phyloP scores from a whole-genome alignment of 345 rosid genomes.

The Citrus maxima region DNA sequence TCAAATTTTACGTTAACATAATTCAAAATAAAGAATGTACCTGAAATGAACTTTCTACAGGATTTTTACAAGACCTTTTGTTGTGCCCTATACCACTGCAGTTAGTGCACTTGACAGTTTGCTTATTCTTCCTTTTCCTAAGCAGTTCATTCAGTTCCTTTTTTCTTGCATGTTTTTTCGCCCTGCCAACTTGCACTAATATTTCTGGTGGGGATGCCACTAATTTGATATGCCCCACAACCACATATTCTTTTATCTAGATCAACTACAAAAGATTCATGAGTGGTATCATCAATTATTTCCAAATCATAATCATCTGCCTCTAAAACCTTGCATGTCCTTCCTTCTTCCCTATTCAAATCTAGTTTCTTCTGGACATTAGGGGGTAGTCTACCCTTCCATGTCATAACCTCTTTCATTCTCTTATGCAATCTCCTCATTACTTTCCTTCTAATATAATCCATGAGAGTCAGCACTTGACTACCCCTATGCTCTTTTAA shows the following conservation, averaged over 20 bases:
- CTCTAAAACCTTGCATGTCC: background rate
- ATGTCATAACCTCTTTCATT: background rate
- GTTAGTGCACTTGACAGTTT: no score
- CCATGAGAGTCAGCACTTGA: background rate
- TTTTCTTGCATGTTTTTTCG: no score
- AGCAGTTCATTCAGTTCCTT: no score
- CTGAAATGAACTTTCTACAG: no score
- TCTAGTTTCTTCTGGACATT: background rate
- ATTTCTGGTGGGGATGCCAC: background rate
- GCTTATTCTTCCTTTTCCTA: no score
- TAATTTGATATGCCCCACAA: background rate
- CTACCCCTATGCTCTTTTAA: background rate
- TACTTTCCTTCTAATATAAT: background rate
- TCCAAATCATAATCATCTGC: background rate
- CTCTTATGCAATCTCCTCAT: background rate
- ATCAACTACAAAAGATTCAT: background rate
- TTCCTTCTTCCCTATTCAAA: background rate
- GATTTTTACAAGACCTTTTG: no score
- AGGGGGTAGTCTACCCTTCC: background rate
- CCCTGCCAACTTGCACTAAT: no score
- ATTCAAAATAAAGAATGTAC: no score
- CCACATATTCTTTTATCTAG: background rate
- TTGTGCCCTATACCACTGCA: no score
- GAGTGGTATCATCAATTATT: background rate
- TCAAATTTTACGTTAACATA: no score